Conservation (phyloP, 164 flowering plant genomes). For the Magnolia changhungtana region DNA sequence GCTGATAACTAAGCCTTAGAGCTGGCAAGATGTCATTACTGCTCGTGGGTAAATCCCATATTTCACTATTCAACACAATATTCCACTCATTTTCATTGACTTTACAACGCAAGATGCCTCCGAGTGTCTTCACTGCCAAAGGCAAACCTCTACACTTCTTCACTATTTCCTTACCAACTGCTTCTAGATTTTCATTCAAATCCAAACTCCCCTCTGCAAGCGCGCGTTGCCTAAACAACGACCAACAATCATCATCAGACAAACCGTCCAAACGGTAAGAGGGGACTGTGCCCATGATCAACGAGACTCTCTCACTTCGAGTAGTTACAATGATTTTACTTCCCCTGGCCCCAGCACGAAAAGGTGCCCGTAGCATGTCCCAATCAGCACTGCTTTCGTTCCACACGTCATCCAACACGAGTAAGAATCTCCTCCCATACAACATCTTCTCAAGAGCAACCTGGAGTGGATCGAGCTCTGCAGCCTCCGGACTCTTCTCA, state of each 20-base stretch:
- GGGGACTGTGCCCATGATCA: conserved; percentile 7
- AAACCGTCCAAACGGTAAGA: conserved; percentile 7
- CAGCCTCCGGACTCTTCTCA: background rate
- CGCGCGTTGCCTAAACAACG: background rate
- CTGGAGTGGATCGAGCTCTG: background rate
- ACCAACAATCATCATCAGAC: conserved; percentile 11
- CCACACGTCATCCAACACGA: conserved; percentile 23
- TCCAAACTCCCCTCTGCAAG: background rate
- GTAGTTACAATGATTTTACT: conserved; percentile 22
- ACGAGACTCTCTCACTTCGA: conserved; percentile 6
- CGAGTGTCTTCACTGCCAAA: conserved; percentile 5
- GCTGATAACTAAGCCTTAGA: conserved; percentile 16
- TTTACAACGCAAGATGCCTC: background rate
- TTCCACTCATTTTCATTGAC: background rate
- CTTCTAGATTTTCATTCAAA: background rate
- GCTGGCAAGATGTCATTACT: conserved; percentile 10
- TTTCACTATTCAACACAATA: conserved; percentile 5
- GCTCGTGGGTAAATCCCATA: conserved; percentile 1
- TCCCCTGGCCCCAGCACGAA: conserved; percentile 10
- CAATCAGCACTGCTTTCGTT: conserved; percentile 7
- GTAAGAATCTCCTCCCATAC: conserved; percentile 7
- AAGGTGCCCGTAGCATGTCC: conserved; percentile 4
- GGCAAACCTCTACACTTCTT: conserved; percentile 12
- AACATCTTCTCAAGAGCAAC: background rate
- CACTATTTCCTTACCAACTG: conserved; percentile 1